Conservation (phyloP, 2,329 filamentous ascomycete species). For the Cladosporium colombiae region DNA sequence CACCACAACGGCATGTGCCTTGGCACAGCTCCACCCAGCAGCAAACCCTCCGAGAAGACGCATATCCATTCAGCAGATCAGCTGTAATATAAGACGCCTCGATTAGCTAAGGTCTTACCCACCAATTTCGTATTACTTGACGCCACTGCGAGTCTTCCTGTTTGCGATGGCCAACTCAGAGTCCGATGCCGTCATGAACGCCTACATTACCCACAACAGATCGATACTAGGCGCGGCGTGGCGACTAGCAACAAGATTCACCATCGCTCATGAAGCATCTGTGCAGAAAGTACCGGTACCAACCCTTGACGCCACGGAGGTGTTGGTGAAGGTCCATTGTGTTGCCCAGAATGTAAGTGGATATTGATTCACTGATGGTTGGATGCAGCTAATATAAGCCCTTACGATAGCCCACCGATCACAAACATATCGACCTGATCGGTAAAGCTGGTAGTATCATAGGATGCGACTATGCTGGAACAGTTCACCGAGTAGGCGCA, state of each 20-base stretch:
- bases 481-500: slow-evolving; percentile 55
- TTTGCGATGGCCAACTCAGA: neutral
- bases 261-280: neutral
- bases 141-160: neutral
- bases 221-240: neutral
- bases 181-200: neutral
- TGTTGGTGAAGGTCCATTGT: neutral
- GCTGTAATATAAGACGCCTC: neutral
- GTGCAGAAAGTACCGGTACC: neutral
- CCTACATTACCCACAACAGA: neutral
- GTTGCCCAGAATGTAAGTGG: neutral
- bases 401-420: neutral
- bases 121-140: neutral
- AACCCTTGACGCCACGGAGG: neutral
- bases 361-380: neutral
- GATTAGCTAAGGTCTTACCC: neutral
- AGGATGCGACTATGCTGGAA: slow-evolving; percentile 57
- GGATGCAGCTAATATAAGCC: neutral
- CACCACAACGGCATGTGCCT: neutral
- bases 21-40: neutral
- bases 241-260: neutral
- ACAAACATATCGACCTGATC: slow-evolving; percentile 30
- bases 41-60: neutral
- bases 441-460: slow-evolving; percentile 27
- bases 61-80: neutral